These are phyloP conservation scores for Eremothecium coryli DNA, from an alignment of 1,139 yeast species.

Conservation along the genomic window DNA sequence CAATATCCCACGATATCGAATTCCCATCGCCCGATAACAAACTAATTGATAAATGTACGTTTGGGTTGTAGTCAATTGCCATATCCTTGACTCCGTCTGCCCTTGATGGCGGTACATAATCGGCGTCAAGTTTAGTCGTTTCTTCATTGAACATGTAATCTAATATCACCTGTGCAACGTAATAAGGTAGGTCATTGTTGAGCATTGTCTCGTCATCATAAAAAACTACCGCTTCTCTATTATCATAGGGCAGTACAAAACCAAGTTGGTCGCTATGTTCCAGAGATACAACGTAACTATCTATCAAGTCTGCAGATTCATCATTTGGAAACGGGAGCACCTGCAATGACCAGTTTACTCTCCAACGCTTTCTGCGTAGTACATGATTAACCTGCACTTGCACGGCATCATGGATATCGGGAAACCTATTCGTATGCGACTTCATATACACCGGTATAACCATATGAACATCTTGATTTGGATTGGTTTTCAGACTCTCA, in stretches of 20 bases:
- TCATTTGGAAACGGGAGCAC: slow-evolving; percentile 19
- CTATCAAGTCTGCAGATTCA: slow-evolving; percentile 9
- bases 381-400: slow-evolving; percentile 33
- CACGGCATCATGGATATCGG: slow-evolving; percentile 40
- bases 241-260: slow-evolving; percentile 24
- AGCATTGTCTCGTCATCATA: slow-evolving; percentile 43
- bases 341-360: slow-evolving; percentile 27
- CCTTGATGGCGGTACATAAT: slow-evolving; percentile 11
- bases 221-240: slow-evolving; percentile 38
- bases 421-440: slow-evolving; percentile 31
- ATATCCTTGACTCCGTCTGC: slow-evolving; percentile 18
- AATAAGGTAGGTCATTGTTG: slow-evolving; percentile 51
- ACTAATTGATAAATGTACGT: slow-evolving; percentile 61
- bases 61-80: slow-evolving; percentile 50
- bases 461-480: slow-evolving; percentile 24
- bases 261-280: slow-evolving; percentile 22
- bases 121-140: slow-evolving; percentile 26
- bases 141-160: slow-evolving; percentile 48
- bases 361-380: slow-evolving; percentile 13
- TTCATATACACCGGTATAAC: slow-evolving; percentile 44
- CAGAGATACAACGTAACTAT: slow-evolving; percentile 23
- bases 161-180: slow-evolving; percentile 47
- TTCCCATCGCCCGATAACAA: slow-evolving; percentile 47
- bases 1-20: slow-evolving; percentile 51
- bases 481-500: slow-evolving; percentile 32